Base-by-base conservation (phyloP, 257 asterid species). In the Marsdenia floribunda region DNA sequence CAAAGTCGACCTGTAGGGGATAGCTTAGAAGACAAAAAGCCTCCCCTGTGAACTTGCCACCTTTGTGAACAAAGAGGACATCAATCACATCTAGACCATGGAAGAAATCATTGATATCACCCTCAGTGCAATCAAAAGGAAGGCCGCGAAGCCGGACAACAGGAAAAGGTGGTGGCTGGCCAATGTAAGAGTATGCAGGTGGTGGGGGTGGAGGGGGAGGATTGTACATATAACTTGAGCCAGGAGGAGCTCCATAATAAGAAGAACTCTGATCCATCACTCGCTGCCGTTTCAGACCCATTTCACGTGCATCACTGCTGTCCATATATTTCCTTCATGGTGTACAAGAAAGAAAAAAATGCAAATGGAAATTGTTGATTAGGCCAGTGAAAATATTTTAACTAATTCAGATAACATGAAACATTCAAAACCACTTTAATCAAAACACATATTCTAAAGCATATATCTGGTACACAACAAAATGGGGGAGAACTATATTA, bases 81-180 rank as follows among this genome's bases (percentile, higher is more conserved):
- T 94, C 98, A 75, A 94, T 77, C 42, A 94, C 91, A 75, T 94
- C 98, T 49, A 92, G 82, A 54, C 91, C 93, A 67, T 78, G 92
- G 71, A 94, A 91, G 88, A 93, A 91, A n/a, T 93, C 98, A 7
- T 86, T 86, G 26, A 93, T 84, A 72, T 93, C 95, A 68, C 85
- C 79, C 83, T 91, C 97, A 10, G 95, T 77, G 75, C 98, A 93
- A 74, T 91, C 95, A 73, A 87, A 91, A 18, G 98, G 98, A n/a
- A 93, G 97, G 79, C 98, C 97, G 40, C 98, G 93, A 73, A 93
- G 96, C 21, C 98, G 89, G 57, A 93, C 97, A 64, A 91, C 96
- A 29, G 98, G 98, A 80, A 93, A 91, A 21, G 92, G 95, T 18
- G 96, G 97, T 29, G 97, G 96, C 74, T 83, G 86, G 46, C 83